Evolutionary conservation across 352 stramenopile genomes (phyloP).

Genomic region (Globisporangium cystogenes): DNA sequence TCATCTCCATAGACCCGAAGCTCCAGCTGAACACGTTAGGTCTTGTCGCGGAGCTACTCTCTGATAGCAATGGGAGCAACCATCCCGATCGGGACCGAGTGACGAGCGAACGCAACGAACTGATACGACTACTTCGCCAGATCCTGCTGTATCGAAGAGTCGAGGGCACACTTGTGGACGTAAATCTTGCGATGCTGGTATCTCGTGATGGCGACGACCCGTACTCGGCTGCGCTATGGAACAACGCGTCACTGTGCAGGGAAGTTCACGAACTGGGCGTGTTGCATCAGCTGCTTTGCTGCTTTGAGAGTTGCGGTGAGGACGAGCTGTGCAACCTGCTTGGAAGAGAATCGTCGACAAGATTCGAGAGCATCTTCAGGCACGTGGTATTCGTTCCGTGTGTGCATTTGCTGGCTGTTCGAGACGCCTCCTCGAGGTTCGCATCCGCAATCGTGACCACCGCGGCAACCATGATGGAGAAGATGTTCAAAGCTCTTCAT

Average conservation of each 20-base stretch:
- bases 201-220: too few species aligned
- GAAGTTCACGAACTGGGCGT: background rate
- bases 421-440: background rate
- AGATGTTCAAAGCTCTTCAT: background rate
- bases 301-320: background rate
- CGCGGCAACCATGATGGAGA: background rate
- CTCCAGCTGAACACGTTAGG: background rate
- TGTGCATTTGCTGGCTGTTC: background rate
- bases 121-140: background rate
- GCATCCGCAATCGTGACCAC: background rate
- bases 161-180: too few species aligned
- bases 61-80: background rate
- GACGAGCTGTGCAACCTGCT: conserved; percentile 2
- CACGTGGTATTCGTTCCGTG: background rate
- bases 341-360: background rate
- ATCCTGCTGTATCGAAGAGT: background rate
- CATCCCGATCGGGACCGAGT: background rate
- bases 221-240: too few species aligned
- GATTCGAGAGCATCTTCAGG: conserved; percentile 1
- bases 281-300: conserved; percentile 9
- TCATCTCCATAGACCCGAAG: background rate
- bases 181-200: too few species aligned
- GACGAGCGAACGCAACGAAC: background rate
- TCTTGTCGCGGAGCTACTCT: background rate
- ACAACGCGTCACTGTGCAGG: too few species aligned